Evolutionary conservation across 164 flowering plant genomes (phyloP).

Genomic region (Umbilicus rupestris): DNA sequence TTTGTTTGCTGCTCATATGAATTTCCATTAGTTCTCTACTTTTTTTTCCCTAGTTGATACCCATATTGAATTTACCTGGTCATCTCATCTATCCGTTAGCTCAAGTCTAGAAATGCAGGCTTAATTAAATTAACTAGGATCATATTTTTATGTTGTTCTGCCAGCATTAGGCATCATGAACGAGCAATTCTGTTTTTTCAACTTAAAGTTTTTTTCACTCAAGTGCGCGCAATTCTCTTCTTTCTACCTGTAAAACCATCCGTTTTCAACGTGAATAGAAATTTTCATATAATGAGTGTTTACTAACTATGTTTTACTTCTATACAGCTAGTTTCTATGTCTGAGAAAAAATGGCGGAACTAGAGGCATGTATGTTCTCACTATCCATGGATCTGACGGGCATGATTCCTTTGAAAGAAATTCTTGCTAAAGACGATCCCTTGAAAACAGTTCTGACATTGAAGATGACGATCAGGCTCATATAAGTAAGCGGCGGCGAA

Average conservation of each 20-base stretch:
- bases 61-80: not conserved
- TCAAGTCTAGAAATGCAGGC: not conserved
- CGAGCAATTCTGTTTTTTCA: not conserved
- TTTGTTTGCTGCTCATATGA: not conserved
- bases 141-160: not conserved
- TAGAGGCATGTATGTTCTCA: conserved; percentile 10
- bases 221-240: not conserved
- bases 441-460: too few species aligned
- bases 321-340: conserved; percentile 50
- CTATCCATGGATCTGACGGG: not conserved
- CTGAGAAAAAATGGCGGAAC: conserved; percentile 42
- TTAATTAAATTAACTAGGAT: not conserved
- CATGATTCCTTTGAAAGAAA: too few species aligned
- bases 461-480: too few species aligned
- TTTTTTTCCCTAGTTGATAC: not conserved
- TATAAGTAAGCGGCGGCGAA: too few species aligned
- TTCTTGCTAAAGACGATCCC: too few species aligned
- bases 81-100: not conserved
- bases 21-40: not conserved
- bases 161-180: not conserved
- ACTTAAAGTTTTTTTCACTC: too few species aligned
- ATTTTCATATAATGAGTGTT: too few species aligned
- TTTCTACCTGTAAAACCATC: too few species aligned
- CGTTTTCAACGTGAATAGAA: too few species aligned
- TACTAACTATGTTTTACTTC: not conserved